Evolutionary conservation across 2,329 filamentous ascomycete species (phyloP), one percentile per base, ranked within the genome.

Genomic region (Lecanoromycetidae sp.): DNA sequence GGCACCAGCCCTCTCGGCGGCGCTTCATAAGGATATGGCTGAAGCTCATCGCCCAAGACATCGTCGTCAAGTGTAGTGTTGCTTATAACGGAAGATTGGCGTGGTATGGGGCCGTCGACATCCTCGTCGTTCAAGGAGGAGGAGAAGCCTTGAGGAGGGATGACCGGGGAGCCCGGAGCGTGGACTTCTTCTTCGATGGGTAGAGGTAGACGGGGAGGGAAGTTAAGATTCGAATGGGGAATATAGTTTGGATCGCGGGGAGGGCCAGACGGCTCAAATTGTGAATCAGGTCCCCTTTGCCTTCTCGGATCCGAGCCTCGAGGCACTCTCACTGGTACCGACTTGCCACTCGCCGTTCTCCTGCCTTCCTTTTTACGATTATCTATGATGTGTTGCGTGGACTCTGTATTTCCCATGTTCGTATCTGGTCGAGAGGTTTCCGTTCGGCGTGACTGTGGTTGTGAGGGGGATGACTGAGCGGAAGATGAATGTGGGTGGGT

Each of bases 131-230:
- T 75, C 51, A 80, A 61, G 2, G 64, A 64, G 51, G 69, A 71
- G 49, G 62, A 61, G 42, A 62, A 63, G 61, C 86, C 82, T 23
- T 80, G 72, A 1, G 87, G 76, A 5, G 82, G 79, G 52, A 90
- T 77, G 54, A 94, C 90, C 45, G 90, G 90, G 36, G 88, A 95
- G 22, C 88, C 88, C 1, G 90, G 90, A 1, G 84, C 87, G 57
- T 91, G 82, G 12, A 84, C 76, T 62, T 94, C 87, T 69, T 95
- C 86, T 58, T 93, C 87, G 57, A 96, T 95, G 46, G 90, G 88
- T 50, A 96, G 76, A 49, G 90, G 90, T 58, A 96, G 71, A 51
- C 90, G 82, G 42, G 90, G 90, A 37, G 90, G 90, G 70, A 49
- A 68, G 59, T 63, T 71, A 61, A 41, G 68, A 57, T 56, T 69